These are phyloP conservation scores for Eutrema heterophyllum DNA, from an alignment of 345 rosid genomes.

Conservation along the genomic window DNA sequence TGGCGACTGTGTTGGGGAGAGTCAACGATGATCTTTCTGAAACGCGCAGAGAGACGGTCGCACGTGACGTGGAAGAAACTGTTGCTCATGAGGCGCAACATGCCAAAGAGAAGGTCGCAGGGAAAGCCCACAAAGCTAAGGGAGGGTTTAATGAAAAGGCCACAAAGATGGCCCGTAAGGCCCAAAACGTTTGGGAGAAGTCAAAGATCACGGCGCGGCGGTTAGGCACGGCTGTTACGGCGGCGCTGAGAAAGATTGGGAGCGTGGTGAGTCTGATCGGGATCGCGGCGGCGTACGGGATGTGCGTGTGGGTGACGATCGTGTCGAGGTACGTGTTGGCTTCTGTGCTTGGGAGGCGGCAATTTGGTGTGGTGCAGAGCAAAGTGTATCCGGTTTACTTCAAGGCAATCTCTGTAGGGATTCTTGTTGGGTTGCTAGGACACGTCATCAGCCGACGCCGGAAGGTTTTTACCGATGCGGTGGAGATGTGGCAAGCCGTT, in stretches of 20 bases:
- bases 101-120: not conserved
- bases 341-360: slow-evolving; percentile 49
- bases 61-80: not conserved
- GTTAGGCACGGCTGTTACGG: not conserved
- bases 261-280: slow-evolving; percentile 45
- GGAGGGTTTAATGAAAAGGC: not conserved
- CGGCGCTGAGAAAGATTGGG: slow-evolving; percentile 17
- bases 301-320: slow-evolving; percentile 74
- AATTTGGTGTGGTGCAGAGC: slow-evolving; percentile 63
- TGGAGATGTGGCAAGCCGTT: slow-evolving; percentile 47
- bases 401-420: slow-evolving; percentile 38
- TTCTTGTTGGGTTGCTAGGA: slow-evolving; percentile 45
- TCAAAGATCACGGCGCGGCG: not conserved
- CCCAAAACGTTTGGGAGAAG: slow-evolving; percentile 16
- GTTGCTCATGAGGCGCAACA: not conserved
- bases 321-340: slow-evolving; percentile 54
- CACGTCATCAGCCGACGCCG: slow-evolving; percentile 43
- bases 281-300: slow-evolving; percentile 58
- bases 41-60: not conserved
- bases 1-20: slow-evolving; percentile 34
- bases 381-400: slow-evolving; percentile 70
- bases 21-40: slow-evolving; percentile 24
- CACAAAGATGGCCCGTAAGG: slow-evolving; percentile 18
- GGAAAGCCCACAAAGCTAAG: not conserved
- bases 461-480: slow-evolving; percentile 25